phyloP scores from a whole-genome alignment of 2,329 filamentous ascomycete genomes.

The Cytospora leucostoma region DNA sequence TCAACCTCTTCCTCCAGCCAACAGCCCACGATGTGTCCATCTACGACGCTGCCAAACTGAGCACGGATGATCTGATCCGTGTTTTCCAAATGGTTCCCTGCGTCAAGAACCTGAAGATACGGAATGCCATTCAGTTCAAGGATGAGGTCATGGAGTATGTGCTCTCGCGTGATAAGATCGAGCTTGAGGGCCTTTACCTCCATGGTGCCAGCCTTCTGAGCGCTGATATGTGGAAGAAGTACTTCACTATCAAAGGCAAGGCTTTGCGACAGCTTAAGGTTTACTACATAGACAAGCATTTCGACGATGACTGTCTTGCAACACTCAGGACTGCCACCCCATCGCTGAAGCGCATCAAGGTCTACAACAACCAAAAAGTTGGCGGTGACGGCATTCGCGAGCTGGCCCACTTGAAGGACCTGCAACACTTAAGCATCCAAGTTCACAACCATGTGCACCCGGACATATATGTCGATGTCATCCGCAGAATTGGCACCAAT shows the following conservation, averaged over 20 bases:
- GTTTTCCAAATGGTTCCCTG: slow-evolving; percentile 76
- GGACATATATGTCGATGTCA: slow-evolving; percentile 59
- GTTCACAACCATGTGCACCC: slow-evolving; percentile 59
- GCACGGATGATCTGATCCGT: slow-evolving; percentile 73
- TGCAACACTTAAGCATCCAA: slow-evolving; percentile 76
- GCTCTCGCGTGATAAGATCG: slow-evolving; percentile 67
- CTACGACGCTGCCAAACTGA: slow-evolving; percentile 65
- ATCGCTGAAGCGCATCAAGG: slow-evolving; percentile 72
- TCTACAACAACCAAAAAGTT: slow-evolving; percentile 77
- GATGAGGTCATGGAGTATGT: slow-evolving; percentile 82
- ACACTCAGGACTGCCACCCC: slow-evolving; percentile 66
- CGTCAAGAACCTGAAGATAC: slow-evolving; percentile 71
- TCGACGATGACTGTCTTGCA: slow-evolving; percentile 69
- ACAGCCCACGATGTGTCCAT: slow-evolving; percentile 53
- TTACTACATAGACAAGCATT: slow-evolving; percentile 80
- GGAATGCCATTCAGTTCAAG: slow-evolving; percentile 90
- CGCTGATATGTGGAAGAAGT: slow-evolving; percentile 71
- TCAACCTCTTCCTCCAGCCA: slow-evolving; percentile 59
- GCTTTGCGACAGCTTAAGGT: slow-evolving; percentile 71
- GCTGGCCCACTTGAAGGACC: slow-evolving; percentile 61
- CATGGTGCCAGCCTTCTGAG: slow-evolving; percentile 83
- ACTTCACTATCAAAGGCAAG: slow-evolving; percentile 66
- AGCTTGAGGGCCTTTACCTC: slow-evolving; percentile 73
- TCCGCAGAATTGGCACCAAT: slow-evolving; percentile 62
- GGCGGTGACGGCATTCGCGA: slow-evolving; percentile 64